Percentiles rank a stretch among this genome's conserved stretches.
Conservation (phyloP, 306 rosid species). For the Vigna trinervia region DNA sequence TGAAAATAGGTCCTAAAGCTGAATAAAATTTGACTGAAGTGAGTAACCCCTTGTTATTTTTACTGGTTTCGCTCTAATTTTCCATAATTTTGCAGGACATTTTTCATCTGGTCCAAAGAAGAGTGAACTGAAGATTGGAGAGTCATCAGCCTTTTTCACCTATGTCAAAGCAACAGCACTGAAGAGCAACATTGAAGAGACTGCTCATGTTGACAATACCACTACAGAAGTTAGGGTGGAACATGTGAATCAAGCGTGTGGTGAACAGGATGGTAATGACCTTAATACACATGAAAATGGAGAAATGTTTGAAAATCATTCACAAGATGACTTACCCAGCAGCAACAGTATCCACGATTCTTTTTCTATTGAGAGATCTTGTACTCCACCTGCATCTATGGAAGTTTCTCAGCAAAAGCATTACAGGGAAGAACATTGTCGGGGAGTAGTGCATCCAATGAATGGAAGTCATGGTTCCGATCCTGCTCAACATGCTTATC, state of each 20-base stretch:
- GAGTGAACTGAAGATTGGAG: slow-evolving; percentile 3
- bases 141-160: background rate
- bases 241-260: slow-evolving; percentile 50
- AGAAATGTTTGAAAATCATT: slow-evolving; percentile 65
- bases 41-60: background rate
- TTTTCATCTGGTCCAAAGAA: slow-evolving; percentile 10
- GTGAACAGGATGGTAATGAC: slow-evolving; percentile 54
- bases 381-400: slow-evolving; percentile 73
- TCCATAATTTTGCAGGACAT: background rate
- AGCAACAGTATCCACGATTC: slow-evolving; percentile 73
- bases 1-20: background rate
- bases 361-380: slow-evolving; percentile 82
- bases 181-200: background rate
- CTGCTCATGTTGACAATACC: background rate
- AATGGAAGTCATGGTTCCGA: slow-evolving; percentile 55
- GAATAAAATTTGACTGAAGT: background rate
- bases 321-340: slow-evolving; percentile 78
- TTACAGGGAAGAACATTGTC: slow-evolving; percentile 56
- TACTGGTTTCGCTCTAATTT: background rate
- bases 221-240: slow-evolving; percentile 45
- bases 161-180: background rate
- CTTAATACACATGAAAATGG: slow-evolving; percentile 59
- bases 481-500: slow-evolving; percentile 70
- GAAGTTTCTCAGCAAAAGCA: slow-evolving; percentile 64
- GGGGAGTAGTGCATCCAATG: slow-evolving; percentile 54